Evolutionary conservation across 306 rosid genomes (phyloP), one percentile per base, ranked within the genome.

Genomic region (Rosa rugosa): DNA sequence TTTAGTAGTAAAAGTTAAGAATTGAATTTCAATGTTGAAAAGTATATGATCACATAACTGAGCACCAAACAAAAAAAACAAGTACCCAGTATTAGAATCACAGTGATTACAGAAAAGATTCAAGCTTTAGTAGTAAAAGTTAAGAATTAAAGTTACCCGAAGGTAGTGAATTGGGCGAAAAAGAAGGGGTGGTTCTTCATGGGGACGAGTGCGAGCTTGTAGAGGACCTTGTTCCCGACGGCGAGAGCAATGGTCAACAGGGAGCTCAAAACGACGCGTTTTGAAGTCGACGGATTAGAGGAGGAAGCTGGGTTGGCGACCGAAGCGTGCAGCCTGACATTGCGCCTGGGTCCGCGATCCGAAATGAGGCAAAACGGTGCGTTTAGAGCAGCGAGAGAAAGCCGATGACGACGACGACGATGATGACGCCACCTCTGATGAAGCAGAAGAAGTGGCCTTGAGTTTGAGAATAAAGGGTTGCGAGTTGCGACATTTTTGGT

Each of bases 141-240:
- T 79, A 13, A 18, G 62, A 57, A 18, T 38, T 22, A 25, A 22
- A n/a, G 14, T 73, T 76, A 89, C 98, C 96, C 96, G 60, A 94
- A 90, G 63, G 98, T 94, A 3, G 89, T 84, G 80, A 94, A 69
- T 72, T 94, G 98, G 25, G 97, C 97, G 18, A 94, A 85, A 75
- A 94, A 94, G 83, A 94, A 94, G 41, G 98, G 98, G 71, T 84
- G 91, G 13, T 89, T 46, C 80, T 75, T 89, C 94, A 94, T 81
- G 36, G 98, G 96, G 38, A 91, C 91, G 25, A 94, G 97, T 7
- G 98, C 97, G 0, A 94, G 90, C 88, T 94, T 92, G 83, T 94
- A 86, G 73, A 94, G 89, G 67, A 94, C 98, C 27, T 96, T 97
- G 69, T 94, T 94, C 25, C 90, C 93, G 9, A 89, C 85, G 1